phyloP scores from a whole-genome alignment of 169 alveolate genomes.

The Plasmodium blacklocki region DNA sequence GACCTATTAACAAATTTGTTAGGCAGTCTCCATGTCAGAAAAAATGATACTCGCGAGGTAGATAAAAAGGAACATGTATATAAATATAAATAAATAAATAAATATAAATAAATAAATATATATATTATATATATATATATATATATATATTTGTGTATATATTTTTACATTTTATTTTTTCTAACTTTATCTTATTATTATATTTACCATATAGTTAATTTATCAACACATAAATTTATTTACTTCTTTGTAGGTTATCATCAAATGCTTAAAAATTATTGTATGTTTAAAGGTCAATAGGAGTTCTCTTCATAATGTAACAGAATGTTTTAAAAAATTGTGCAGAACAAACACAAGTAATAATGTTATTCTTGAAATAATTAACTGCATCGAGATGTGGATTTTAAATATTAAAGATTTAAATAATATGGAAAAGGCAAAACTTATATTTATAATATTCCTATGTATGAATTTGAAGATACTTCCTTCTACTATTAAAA shows the following conservation, averaged over 20 bases:
- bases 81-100: not conserved
- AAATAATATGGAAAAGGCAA: conserved; percentile 43
- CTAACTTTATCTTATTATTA: not conserved
- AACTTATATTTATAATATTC: conserved; percentile 45
- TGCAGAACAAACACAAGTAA: conserved; percentile 17
- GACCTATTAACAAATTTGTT: conserved; percentile 29
- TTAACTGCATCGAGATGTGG: conserved; percentile 58
- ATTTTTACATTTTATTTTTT: not conserved
- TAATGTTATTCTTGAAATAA: conserved; percentile 28
- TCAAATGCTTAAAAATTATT: conserved; percentile 42
- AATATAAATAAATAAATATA: not conserved
- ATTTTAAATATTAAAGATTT: conserved; percentile 54
- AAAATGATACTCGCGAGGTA: conserved; percentile 55
- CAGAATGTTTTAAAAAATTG: conserved; percentile 43
- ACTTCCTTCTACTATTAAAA: conserved; percentile 19
- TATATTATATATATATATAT: not conserved
- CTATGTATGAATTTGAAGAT: conserved; percentile 37
- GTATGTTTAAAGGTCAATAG: conserved; percentile 20
- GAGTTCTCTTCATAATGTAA: conserved; percentile 15
- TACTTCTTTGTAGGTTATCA: conserved; percentile 8
- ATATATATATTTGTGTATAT: not conserved
- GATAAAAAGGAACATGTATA: not conserved
- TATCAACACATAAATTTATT: too few species aligned
- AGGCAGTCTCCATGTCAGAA: conserved; percentile 14
- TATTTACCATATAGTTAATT: too few species aligned